Percentiles rank a stretch among this genome's conserved stretches.
These are phyloP conservation scores for Hypoxylon sp. DNA, from an alignment of 2,329 filamentous ascomycete species.

Conservation along the genomic window DNA sequence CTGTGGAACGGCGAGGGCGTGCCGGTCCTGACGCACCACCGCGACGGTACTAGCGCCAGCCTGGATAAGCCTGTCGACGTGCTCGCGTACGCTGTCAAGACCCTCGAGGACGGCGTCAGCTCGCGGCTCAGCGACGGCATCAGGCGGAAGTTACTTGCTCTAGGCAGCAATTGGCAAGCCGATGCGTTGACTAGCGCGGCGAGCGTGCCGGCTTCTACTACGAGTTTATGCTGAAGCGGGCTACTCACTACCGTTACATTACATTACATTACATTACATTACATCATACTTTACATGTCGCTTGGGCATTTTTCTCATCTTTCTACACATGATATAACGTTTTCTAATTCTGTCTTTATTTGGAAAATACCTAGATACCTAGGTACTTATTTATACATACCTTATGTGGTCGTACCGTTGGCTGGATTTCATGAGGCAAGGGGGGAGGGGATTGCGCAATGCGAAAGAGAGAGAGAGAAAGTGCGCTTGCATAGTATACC, in stretches of 20 bases:
- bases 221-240: slow-evolving; percentile 15
- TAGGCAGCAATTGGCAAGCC: slow-evolving; percentile 60
- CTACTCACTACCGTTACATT: neutral
- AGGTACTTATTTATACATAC: slow-evolving; percentile 22
- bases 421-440: neutral
- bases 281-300: neutral
- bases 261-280: neutral
- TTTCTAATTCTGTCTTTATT: slow-evolving; percentile 11
- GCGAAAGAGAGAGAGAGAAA: neutral
- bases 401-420: neutral
- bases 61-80: slow-evolving; percentile 59
- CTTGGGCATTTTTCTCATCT: slow-evolving; percentile 2
- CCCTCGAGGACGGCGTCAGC: slow-evolving; percentile 59
- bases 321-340: slow-evolving; percentile 25
- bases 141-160: slow-evolving; percentile 59
- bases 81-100: slow-evolving; percentile 59
- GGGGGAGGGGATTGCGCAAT: neutral
- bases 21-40: slow-evolving; percentile 55
- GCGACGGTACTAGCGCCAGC: slow-evolving; percentile 54
- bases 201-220: slow-evolving; percentile 19
- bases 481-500: slow-evolving; percentile 22
- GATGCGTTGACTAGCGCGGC: slow-evolving; percentile 44
- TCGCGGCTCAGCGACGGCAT: slow-evolving; percentile 63
- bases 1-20: slow-evolving; percentile 59
- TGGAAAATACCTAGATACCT: slow-evolving; percentile 6